Evolutionary conservation across 2,329 filamentous ascomycete species (phyloP).

Genomic region (Byssoonygena ceratinophila): DNA sequence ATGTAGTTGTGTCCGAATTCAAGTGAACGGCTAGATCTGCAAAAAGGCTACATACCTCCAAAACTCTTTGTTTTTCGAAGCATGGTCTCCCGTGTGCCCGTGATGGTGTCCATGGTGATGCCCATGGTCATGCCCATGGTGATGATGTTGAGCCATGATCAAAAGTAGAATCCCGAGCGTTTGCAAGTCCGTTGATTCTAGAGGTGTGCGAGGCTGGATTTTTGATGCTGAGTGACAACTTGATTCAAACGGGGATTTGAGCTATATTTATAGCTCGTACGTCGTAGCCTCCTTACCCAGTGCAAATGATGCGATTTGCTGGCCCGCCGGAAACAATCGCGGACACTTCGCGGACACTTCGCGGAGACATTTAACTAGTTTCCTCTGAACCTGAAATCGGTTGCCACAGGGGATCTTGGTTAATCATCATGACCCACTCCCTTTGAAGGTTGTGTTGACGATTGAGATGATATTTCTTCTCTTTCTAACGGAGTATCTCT

Average conservation of each 20-base stretch:
- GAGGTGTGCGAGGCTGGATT: background rate
- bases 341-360: constrained; percentile 3
- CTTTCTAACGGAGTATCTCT: background rate
- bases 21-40: background rate
- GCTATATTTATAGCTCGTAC: constrained; percentile 1
- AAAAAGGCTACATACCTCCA: constrained; percentile 16
- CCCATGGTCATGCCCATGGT: constrained; percentile 3
- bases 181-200: background rate
- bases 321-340: background rate
- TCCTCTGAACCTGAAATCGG: background rate
- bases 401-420: background rate
- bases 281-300: background rate
- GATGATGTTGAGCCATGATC: constrained; percentile 4
- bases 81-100: constrained; percentile 1
- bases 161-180: background rate
- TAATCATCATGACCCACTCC: background rate
- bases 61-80: constrained; percentile 14
- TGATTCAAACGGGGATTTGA: background rate
- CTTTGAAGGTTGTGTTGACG: background rate
- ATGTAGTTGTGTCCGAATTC: background rate
- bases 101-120: constrained; percentile 4
- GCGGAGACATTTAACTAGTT: constrained; percentile 9
- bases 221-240: background rate
- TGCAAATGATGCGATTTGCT: background rate
- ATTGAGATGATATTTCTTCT: background rate